These are phyloP conservation scores for Hygrocybe punicea DNA, from an alignment of 768 basidiomycete species.

Conservation along the genomic window DNA sequence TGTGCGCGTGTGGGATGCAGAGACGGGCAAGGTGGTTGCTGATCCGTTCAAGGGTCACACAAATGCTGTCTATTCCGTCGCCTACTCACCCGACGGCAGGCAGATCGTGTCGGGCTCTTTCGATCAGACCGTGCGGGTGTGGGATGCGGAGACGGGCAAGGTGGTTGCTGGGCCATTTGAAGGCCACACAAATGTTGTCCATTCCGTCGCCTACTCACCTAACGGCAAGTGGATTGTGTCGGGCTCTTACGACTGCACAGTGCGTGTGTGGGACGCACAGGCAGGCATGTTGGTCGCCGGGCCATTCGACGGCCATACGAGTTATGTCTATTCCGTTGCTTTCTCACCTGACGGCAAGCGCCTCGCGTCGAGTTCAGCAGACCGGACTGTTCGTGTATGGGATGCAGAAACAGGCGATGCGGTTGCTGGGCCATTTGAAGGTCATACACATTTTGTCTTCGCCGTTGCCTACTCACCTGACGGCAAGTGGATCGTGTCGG, in stretches of 20 bases:
- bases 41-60: conserved; percentile 59
- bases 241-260: conserved; percentile 49
- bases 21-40: conserved; percentile 7
- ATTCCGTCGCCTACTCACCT: conserved; percentile 25
- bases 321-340: conserved; percentile 44
- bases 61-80: conserved; percentile 46
- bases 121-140: conserved; percentile 47
- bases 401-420: background rate
- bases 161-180: conserved; percentile 31
- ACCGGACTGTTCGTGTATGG: conserved; percentile 45
- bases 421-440: conserved; percentile 39
- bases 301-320: conserved; percentile 63
- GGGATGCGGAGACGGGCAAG: conserved; percentile 10
- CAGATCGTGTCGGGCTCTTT: conserved; percentile 41
- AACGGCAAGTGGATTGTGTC: conserved; percentile 30
- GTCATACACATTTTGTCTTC: conserved; percentile 63
- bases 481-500: conserved; percentile 21
- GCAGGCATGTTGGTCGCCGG: too few relatives aligned
- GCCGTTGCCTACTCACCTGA: conserved; percentile 26
- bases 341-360: conserved; percentile 26
- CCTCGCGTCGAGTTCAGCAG: conserved; percentile 43
- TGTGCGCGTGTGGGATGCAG: conserved; percentile 31
- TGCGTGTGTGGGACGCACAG: conserved; percentile 30
- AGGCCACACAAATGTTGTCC: conserved; percentile 67
- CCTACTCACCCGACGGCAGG: conserved; percentile 27